Evolutionary conservation across 441 rosid species (phyloP).

Genomic region (Pelargonium cotyledonis): DNA sequence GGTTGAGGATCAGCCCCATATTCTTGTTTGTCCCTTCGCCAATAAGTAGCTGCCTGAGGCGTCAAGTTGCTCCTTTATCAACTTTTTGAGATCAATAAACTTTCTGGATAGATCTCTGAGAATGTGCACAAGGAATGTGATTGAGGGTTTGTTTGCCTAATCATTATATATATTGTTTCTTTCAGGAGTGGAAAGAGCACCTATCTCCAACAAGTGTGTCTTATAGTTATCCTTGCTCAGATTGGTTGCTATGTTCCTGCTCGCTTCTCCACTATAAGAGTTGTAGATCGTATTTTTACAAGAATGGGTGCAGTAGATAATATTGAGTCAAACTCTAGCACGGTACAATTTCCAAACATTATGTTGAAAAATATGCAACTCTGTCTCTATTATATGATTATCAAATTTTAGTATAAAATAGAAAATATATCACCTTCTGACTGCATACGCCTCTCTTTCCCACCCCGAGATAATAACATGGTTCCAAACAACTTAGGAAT

Average conservation of each 20-base stretch:
- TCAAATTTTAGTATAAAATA: not conserved
- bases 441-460: not conserved
- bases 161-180: constrained; percentile 12
- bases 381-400: not conserved
- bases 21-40: not conserved
- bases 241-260: constrained; percentile 96
- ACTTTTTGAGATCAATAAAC: not conserved
- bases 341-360: constrained; percentile 43
- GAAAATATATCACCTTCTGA: not conserved
- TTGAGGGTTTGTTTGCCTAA: not conserved
- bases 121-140: not conserved
- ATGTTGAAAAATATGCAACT: constrained; percentile 5
- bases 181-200: constrained; percentile 99
- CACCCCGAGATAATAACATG: not conserved
- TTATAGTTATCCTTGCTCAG: constrained; percentile 90
- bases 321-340: constrained; percentile 92
- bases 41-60: not conserved
- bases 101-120: not conserved
- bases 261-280: constrained; percentile 75
- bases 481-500: not conserved
- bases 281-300: constrained; percentile 87
- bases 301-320: constrained; percentile 92
- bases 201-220: constrained; percentile 95
- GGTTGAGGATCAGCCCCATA: not conserved
- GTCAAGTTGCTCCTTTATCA: not conserved